Percentiles rank a stretch among this genome's conserved stretches.
These are phyloP conservation scores for Verticillium nonalfalfae DNA, from an alignment of 2,329 filamentous ascomycete genomes.

Conservation along the genomic window DNA sequence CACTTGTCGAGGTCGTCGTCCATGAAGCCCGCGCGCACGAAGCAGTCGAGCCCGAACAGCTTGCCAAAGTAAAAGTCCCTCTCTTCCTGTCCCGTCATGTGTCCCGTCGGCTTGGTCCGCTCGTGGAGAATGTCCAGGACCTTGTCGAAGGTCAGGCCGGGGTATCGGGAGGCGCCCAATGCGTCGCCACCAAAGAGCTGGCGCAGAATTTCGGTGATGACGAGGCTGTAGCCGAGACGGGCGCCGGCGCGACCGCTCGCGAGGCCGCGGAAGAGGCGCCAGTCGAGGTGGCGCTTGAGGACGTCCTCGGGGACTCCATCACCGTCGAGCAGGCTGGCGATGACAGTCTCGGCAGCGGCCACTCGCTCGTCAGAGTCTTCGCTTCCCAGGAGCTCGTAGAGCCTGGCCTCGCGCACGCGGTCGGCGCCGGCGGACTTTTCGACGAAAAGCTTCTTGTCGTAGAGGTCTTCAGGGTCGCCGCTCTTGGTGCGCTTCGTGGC, in stretches of 20 bases:
- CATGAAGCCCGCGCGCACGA: slow-evolving; percentile 72
- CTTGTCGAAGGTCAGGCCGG: slow-evolving; percentile 48
- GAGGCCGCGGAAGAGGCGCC: slow-evolving; percentile 76
- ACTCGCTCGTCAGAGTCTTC: slow-evolving; percentile 51
- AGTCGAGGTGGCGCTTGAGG: slow-evolving; percentile 53
- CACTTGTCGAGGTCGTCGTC: slow-evolving; percentile 56
- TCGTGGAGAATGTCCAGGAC: slow-evolving; percentile 46
- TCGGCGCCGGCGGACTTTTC: slow-evolving; percentile 46
- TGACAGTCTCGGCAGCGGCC: slow-evolving; percentile 50
- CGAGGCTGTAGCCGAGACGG: slow-evolving; percentile 81
- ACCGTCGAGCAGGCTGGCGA: slow-evolving; percentile 46
- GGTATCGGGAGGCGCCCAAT: slow-evolving; percentile 39
- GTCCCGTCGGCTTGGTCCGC: slow-evolving; percentile 48
- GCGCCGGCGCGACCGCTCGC: slow-evolving; percentile 87
- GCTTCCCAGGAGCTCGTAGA: slow-evolving; percentile 57
- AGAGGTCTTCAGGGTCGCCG: slow-evolving; percentile 19
- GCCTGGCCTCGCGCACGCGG: slow-evolving; percentile 48
- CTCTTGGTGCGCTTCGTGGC: slow-evolving; percentile 19
- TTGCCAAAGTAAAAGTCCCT: slow-evolving; percentile 80
- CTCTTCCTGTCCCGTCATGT: slow-evolving; percentile 64
- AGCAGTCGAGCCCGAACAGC: slow-evolving; percentile 79
- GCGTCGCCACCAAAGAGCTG: slow-evolving; percentile 55
- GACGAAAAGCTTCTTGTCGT: slow-evolving; percentile 38
- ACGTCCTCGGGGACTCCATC: slow-evolving; percentile 44
- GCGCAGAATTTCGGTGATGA: slow-evolving; percentile 72